Evolutionary conservation across 768 basidiomycete genomes (phyloP).

Genomic region (Suillus bovinus): DNA sequence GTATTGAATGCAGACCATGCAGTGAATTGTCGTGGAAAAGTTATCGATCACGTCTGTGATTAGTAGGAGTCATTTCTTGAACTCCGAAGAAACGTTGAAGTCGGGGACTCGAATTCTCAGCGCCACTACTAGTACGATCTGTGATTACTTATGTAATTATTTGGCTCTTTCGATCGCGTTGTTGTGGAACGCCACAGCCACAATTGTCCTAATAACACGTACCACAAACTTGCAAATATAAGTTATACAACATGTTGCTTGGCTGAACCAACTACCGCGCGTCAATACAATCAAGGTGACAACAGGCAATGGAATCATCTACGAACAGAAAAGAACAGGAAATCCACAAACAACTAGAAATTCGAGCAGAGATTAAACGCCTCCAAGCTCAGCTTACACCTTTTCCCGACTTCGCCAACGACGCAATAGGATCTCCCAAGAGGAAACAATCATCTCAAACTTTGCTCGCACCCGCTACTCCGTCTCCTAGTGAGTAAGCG

Average conservation of each 20-base stretch:
- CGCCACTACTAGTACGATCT: too few species aligned
- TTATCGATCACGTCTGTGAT: background rate
- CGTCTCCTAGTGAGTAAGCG: slow-evolving; percentile 62
- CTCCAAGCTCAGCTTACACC: slow-evolving; percentile 56
- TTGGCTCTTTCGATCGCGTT: too few species aligned
- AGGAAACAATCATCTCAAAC: slow-evolving; percentile 43
- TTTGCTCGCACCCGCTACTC: slow-evolving; percentile 49
- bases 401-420: slow-evolving; percentile 26
- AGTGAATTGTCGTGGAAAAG: background rate
- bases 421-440: slow-evolving; percentile 43
- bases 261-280: background rate
- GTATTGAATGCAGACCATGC: background rate
- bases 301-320: slow-evolving; percentile 58
- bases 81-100: too few species aligned
- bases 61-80: background rate
- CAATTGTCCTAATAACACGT: slow-evolving; percentile 31
- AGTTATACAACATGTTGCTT: background rate
- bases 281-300: slow-evolving; percentile 3
- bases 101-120: too few species aligned
- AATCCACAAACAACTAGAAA: slow-evolving; percentile 44
- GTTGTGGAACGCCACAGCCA: too few species aligned
- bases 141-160: too few species aligned
- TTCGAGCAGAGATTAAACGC: slow-evolving; percentile 54
- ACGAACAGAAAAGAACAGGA: slow-evolving; percentile 41
- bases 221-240: slow-evolving; percentile 2